Conservation (phyloP, 306 rosid genomes). For the Oemleria cerasiformis region DNA sequence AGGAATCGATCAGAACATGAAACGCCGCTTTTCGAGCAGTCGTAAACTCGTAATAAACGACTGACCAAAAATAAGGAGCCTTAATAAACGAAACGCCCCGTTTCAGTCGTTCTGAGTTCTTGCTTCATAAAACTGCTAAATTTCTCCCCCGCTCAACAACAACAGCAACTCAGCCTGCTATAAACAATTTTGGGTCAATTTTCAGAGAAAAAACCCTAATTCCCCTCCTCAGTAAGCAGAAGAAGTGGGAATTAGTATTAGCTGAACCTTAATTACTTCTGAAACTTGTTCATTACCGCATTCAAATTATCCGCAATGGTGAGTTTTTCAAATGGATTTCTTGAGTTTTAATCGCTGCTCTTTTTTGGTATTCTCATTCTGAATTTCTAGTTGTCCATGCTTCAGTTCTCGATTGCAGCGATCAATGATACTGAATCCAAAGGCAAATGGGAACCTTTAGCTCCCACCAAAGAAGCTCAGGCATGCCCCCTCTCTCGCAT, state of each 20-base stretch:
- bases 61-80: not conserved
- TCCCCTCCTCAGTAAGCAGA: not conserved
- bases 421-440: conserved; percentile 81
- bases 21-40: no score
- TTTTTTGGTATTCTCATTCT: not conserved
- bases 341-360: not conserved
- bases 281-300: not conserved
- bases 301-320: conserved; percentile 31
- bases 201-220: conserved; percentile 11
- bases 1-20: not conserved
- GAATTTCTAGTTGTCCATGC: not conserved
- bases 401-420: conserved; percentile 91
- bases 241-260: not conserved
- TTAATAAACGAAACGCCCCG: not conserved
- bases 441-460: conserved; percentile 87
- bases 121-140: conserved; percentile 1
- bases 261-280: not conserved
- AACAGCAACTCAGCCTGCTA: not conserved
- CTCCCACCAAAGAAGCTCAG: conserved; percentile 99
- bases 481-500: conserved; percentile 33
- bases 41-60: not conserved
- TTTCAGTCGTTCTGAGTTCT: not conserved
- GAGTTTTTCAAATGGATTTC: not conserved
- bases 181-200: not conserved
- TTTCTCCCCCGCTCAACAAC: conserved; percentile 16